phyloP scores from a whole-genome alignment of 202 grass and related monocot genomes.

The Musa balbisiana region DNA sequence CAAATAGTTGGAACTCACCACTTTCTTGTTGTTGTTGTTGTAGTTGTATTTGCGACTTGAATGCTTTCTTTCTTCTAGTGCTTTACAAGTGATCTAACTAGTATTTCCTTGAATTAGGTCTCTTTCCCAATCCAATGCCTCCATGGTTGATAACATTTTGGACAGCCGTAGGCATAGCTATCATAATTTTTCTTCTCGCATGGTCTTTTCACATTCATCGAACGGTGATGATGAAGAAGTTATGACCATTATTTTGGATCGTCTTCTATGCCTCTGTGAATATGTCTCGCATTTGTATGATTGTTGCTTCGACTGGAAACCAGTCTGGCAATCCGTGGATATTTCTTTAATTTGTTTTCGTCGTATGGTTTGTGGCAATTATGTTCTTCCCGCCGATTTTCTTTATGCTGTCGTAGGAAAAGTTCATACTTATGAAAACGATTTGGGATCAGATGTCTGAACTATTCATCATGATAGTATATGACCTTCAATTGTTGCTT shows the following conservation, averaged over 20 bases:
- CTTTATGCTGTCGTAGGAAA: no score
- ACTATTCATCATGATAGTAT: no score
- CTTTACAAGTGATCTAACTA: neutral
- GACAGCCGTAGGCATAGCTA: neutral
- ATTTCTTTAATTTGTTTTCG: neutral
- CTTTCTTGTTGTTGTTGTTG: no score
- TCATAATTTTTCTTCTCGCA: slow-evolving; percentile 4
- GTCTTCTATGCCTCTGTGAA: slow-evolving; percentile 10
- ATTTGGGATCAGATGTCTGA: no score
- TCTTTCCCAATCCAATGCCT: slow-evolving; percentile 24
- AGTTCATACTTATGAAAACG: no score
- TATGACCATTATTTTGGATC: neutral
- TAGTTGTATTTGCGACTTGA: neutral
- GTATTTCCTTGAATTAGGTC: slow-evolving; percentile 3
- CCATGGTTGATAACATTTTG: slow-evolving; percentile 14
- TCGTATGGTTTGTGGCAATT: neutral
- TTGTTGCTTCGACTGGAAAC: slow-evolving; percentile 12
- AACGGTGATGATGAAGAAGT: slow-evolving; percentile 8
- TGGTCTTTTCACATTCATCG: slow-evolving; percentile 20
- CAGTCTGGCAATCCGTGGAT: neutral
- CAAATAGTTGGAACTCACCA: no score
- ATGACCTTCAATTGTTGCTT: no score
- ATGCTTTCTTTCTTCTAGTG: neutral
- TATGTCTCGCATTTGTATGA: neutral
- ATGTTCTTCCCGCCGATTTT: no score